Base-by-base conservation (phyloP, 371 early-diverging fungal species). In the Lichtheimia ornata region DNA sequence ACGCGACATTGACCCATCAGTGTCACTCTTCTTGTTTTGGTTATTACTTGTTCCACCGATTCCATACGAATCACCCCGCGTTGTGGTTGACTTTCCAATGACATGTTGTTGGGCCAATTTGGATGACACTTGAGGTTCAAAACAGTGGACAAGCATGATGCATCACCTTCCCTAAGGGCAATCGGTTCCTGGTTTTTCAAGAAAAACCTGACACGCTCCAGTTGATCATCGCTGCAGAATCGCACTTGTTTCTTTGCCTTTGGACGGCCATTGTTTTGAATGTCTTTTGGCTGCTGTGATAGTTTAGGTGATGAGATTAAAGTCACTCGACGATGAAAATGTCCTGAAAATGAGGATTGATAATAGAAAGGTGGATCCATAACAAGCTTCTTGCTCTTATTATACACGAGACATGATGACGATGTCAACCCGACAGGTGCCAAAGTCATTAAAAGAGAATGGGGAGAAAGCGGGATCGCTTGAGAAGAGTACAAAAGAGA, bases 1-100 rank as follows among this genome's bases (percentile, higher is more conserved):
- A 92, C 92, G 62, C 83, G 79, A 59, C 88, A 71, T 25, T 74
- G 74, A 41, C 90, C 88, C 28, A 73, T 35, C 53, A 88, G 69
- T 5, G 65, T 52, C 56, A 76, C 70, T 50, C 75, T 71, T 5
- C 66, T 63, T 25, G 18, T 12, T 35, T 54, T 76, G 65, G 52
- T 80, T 83, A 25, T 76, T 73, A 2, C 30, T 44, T 6, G 28
- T 22, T 73, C 58, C 1, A 77, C 25, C 15, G 53, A 52, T 60
- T 74, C 72, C 50, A 77, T 43, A 7, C 64, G 57, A 20, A 72
- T 66, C 20, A 53, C 57, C 52, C 47, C 22, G 28, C 22, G 47
- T 17, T 61, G 58, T 9, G 22, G 41, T 54, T n/a, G 44, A 40
- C 40, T 15, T 25, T 15, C 2, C 14, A 35, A 53, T 40, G 22